A percentile compares a stretch with the other conserved stretches of the same genome.
Evolutionary conservation across 1,139 yeast species (phyloP).

Genomic region (Kazachstania sp.): DNA sequence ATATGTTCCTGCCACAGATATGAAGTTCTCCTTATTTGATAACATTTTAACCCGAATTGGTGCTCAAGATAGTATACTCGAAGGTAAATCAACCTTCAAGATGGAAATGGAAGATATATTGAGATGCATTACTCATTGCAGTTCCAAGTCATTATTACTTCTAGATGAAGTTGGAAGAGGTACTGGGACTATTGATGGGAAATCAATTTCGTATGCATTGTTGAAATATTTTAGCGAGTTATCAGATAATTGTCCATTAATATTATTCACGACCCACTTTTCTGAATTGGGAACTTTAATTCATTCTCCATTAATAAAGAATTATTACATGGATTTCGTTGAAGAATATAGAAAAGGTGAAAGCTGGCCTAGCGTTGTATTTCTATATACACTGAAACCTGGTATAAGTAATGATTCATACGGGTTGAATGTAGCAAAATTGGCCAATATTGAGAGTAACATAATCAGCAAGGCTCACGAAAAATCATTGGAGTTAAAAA

Average conservation of each 20-base stretch:
- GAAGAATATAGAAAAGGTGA: constrained; percentile 35
- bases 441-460: constrained; percentile 51
- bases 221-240: constrained; percentile 50
- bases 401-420: constrained; percentile 62
- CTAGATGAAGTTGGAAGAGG: constrained; percentile 50
- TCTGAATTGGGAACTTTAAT: constrained; percentile 47
- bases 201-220: constrained; percentile 74
- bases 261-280: constrained; percentile 81
- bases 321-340: constrained; percentile 70
- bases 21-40: constrained; percentile 36
- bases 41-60: constrained; percentile 41
- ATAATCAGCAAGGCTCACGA: constrained; percentile 44
- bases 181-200: constrained; percentile 86
- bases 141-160: constrained; percentile 35
- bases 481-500: constrained; percentile 39
- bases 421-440: constrained; percentile 70
- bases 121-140: constrained; percentile 34
- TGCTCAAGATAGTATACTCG: constrained; percentile 36
- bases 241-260: constrained; percentile 40
- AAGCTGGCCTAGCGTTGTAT: constrained; percentile 39
- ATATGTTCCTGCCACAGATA: constrained; percentile 42
- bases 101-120: constrained; percentile 44
- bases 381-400: constrained; percentile 50
- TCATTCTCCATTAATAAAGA: constrained; percentile 43
- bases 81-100: constrained; percentile 41